Percentiles rank a stretch among this genome's conserved stretches.
Evolutionary conservation across 805 yeast species (phyloP).

Genomic region (Metschnikowia vanudenii): DNA sequence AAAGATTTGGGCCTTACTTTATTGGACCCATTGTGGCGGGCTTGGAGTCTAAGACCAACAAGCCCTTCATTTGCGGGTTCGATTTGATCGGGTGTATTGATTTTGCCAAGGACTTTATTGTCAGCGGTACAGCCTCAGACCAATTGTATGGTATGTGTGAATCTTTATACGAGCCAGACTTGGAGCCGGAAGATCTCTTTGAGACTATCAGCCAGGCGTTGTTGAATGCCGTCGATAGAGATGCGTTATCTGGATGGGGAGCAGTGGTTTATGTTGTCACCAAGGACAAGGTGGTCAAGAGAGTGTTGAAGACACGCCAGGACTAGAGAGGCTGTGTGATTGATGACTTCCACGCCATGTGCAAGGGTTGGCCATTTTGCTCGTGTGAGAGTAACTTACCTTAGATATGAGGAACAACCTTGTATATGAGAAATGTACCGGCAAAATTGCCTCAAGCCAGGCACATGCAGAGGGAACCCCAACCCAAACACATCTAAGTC

Average conservation of each 20-base stretch:
- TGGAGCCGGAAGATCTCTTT: slow-evolving; percentile 92
- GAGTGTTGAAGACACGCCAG: slow-evolving; percentile 90
- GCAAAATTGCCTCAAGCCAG: too few relatives aligned
- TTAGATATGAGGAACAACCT: too few relatives aligned
- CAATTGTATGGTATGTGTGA: slow-evolving; percentile 99
- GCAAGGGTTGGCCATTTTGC: too few relatives aligned
- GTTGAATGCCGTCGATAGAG: slow-evolving; percentile 94
- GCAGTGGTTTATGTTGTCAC: slow-evolving; percentile 90
- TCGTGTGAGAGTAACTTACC: too few relatives aligned
- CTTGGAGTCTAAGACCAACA: slow-evolving; percentile 70
- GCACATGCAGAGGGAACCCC: too few relatives aligned
- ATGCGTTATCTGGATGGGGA: slow-evolving; percentile 98
- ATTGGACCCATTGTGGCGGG: slow-evolving; percentile 98
- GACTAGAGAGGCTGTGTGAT: slow-evolving; percentile 55
- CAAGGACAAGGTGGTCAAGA: slow-evolving; percentile 85
- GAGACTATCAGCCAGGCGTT: slow-evolving; percentile 94
- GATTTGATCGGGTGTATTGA: slow-evolving; percentile 97
- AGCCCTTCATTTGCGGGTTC: slow-evolving; percentile 93
- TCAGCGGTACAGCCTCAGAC: slow-evolving; percentile 94
- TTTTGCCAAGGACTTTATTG: slow-evolving; percentile 90
- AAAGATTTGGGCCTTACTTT: slow-evolving; percentile 93
- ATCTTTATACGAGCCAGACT: slow-evolving; percentile 86
- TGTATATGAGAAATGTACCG: too few relatives aligned
- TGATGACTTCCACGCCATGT: too few relatives aligned
- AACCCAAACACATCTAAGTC: too few relatives aligned